Evolutionary conservation across 768 basidiomycete species (phyloP).

Genomic region (Tricholoma sp.): DNA sequence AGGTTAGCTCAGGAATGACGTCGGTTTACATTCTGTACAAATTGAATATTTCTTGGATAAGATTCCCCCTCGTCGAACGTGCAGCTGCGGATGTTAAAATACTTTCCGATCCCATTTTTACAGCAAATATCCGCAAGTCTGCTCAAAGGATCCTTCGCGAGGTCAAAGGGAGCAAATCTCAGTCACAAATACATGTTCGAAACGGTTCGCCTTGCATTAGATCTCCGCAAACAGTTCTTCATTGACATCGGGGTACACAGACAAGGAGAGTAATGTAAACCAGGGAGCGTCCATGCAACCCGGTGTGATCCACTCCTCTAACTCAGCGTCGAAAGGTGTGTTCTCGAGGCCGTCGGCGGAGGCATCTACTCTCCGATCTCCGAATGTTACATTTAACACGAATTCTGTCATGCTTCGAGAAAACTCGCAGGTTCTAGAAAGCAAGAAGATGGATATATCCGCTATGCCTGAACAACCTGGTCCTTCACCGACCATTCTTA

Average conservation of each 20-base stretch:
- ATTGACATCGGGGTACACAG: conserved; percentile 14
- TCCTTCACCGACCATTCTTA: conserved; percentile 1
- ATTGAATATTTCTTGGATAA: conserved; percentile 21
- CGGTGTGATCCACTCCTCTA: conserved; percentile 8
- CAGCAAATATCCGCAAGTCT: conserved; percentile 35
- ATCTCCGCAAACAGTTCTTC: conserved; percentile 3
- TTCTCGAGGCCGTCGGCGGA: conserved; percentile 6
- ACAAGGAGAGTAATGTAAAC: conserved; percentile 8
- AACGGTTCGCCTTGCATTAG: conserved; percentile 12
- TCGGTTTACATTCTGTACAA: background rate
- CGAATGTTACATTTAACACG: background rate
- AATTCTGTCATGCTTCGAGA: conserved; percentile 9
- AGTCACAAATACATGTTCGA: background rate
- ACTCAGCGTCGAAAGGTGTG: conserved; percentile 2
- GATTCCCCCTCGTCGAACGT: conserved; percentile 64
- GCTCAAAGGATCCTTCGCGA: conserved; percentile 42
- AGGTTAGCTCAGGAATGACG: conserved; percentile 35
- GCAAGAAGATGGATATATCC: conserved; percentile 6
- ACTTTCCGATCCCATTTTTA: conserved; percentile 44
- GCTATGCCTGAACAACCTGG: background rate
- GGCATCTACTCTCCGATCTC: conserved; percentile 6
- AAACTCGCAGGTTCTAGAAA: conserved; percentile 8
- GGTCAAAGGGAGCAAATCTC: conserved; percentile 24
- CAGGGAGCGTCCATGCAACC: conserved; percentile 5
- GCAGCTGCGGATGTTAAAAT: conserved; percentile 47